These are phyloP conservation scores for Collybia sp. DNA, from an alignment of 768 basidiomycete species.

Conservation along the genomic window DNA sequence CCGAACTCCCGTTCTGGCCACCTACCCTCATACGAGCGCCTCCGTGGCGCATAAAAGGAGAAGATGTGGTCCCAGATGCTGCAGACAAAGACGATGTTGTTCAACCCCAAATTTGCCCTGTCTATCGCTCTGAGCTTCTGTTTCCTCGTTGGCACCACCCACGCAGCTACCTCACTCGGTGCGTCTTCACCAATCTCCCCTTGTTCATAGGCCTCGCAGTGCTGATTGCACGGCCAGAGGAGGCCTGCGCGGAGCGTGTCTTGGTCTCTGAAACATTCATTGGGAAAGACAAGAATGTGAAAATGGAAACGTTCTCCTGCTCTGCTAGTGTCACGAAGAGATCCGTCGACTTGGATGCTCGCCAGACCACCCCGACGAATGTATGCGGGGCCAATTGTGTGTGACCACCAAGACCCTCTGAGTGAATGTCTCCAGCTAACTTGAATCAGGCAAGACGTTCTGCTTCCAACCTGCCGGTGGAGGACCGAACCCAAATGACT, in stretches of 20 bases:
- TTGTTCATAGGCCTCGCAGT: too few species aligned
- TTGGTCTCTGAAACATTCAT: constrained; percentile 27
- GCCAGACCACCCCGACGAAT: constrained; percentile 24
- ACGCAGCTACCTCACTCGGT: background rate
- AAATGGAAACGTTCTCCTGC: constrained; percentile 16
- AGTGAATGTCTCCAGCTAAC: background rate
- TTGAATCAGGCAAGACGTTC: constrained; percentile 30
- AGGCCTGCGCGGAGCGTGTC: constrained; percentile 16
- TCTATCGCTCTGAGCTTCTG: too few species aligned
- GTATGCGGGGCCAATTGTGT: constrained; percentile 38
- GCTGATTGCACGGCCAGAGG: constrained; percentile 1
- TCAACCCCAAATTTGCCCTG: too few species aligned
- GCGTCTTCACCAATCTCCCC: too few species aligned
- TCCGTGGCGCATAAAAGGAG: too few species aligned
- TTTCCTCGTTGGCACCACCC: too few species aligned
- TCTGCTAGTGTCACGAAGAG: too few species aligned
- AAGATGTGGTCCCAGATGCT: too few species aligned
- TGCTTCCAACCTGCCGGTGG: constrained; percentile 42
- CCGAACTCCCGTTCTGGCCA: constrained; percentile 35
- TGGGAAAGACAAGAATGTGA: constrained; percentile 38
- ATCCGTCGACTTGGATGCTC: constrained; percentile 9
- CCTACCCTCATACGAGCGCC: too few species aligned
- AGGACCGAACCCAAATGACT: constrained; percentile 44
- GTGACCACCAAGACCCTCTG: constrained; percentile 1
- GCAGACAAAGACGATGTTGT: too few species aligned